phyloP scores from a whole-genome alignment of 2,329 filamentous ascomycete genomes.

The Colletotrichum sp. region DNA sequence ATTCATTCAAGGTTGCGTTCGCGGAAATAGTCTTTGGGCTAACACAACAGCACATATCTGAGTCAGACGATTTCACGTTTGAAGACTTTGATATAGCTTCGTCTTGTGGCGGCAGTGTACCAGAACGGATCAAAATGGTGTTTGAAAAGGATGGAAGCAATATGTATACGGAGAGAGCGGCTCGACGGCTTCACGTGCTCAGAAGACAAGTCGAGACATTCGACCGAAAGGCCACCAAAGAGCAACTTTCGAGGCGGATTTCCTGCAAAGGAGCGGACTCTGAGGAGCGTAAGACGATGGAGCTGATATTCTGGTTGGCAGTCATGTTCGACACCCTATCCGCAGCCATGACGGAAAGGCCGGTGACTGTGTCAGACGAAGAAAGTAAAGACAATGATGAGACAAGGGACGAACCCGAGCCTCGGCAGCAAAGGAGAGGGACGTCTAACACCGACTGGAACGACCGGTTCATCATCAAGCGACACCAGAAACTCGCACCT shows the following conservation, averaged over 20 bases:
- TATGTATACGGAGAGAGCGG: constrained; percentile 39
- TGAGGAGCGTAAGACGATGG: constrained; percentile 48
- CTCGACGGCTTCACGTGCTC: constrained; percentile 42
- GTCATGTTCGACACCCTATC: constrained; percentile 65
- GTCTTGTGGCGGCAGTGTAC: not conserved
- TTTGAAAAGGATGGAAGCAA: constrained; percentile 33
- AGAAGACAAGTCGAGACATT: constrained; percentile 35
- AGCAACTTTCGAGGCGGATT: not conserved
- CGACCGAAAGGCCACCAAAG: not conserved
- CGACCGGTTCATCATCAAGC: constrained; percentile 39
- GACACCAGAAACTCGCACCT: constrained; percentile 30
- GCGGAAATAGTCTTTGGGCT: constrained; percentile 43
- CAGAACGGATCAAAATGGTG: constrained; percentile 14
- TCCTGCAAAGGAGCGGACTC: not conserved
- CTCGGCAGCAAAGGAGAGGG: constrained; percentile 21
- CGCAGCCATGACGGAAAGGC: constrained; percentile 51
- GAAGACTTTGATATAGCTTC: not conserved
- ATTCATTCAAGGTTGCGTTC: constrained; percentile 41
- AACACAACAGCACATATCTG: constrained; percentile 33
- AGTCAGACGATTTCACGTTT: not conserved
- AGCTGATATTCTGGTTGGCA: constrained; percentile 61
- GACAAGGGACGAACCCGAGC: not conserved
- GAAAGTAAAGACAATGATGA: constrained; percentile 35
- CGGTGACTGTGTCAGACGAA: constrained; percentile 42
- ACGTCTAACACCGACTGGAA: constrained; percentile 26